Percentiles rank a stretch among this genome's conserved stretches.
These are phyloP conservation scores for Oryza longistaminata DNA, from an alignment of 176 grass and related monocot species.

Conservation along the genomic window DNA sequence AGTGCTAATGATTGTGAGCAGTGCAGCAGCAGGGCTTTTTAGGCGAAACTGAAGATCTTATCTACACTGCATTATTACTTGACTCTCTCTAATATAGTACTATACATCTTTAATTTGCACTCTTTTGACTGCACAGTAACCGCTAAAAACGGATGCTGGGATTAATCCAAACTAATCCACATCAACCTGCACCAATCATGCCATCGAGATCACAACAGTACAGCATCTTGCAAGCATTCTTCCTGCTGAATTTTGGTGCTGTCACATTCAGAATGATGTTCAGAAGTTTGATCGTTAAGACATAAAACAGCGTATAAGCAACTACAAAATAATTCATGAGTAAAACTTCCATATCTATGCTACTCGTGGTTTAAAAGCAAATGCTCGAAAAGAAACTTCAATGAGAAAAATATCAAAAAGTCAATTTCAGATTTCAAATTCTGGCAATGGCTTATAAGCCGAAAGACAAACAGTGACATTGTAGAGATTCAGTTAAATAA, in stretches of 20 bases:
- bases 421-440: too few relatives aligned
- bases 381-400: too few relatives aligned
- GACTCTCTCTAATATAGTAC: not conserved
- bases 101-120: not conserved
- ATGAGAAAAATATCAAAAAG: too few relatives aligned
- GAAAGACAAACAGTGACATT: too few relatives aligned
- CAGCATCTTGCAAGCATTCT: not conserved
- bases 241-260: not conserved
- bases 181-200: constrained; percentile 15
- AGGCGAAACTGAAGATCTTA: not conserved
- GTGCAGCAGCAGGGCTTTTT: not conserved
- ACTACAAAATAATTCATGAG: too few relatives aligned
- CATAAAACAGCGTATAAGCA: too few relatives aligned
- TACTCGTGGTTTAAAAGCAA: too few relatives aligned
- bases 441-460: too few relatives aligned
- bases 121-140: constrained; percentile 14
- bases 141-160: not conserved
- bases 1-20: constrained; percentile 2
- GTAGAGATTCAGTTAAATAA: not conserved
- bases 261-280: not conserved
- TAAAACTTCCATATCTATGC: too few relatives aligned
- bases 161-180: not conserved
- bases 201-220: not conserved
- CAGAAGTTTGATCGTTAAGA: too few relatives aligned
- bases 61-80: not conserved